Base-by-base conservation (phyloP, 495 filamentous ascomycete genomes). In the Acidiella bohemica region DNA sequence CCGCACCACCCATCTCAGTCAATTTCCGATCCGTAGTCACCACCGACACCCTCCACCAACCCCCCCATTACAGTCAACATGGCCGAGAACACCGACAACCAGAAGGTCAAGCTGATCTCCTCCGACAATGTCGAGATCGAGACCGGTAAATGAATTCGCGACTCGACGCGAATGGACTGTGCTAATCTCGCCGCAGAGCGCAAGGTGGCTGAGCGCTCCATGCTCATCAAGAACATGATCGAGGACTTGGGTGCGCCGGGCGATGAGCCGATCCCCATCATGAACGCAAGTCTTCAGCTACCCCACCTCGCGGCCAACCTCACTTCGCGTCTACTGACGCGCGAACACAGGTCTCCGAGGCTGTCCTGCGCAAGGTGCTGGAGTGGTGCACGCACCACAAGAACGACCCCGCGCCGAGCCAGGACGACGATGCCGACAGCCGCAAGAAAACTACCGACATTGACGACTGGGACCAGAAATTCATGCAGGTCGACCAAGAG, bases 401-500 rank as follows among this genome's bases (percentile, higher is more conserved):
- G 59, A 73, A 72, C 53, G 90, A 97, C 59, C 82, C 90, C 31
- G 71, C 76, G 13, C 67, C 73, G 28, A 60, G 75, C 28, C 67
- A 74, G 38, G 83, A 88, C 36, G 90, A 97, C 38, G 88, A 97
- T 44, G 80, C 85, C 49, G 90, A 97, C 56, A 81, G 72, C 26
- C 83, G 92, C 47, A 94, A 94, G 71, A 93, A 94, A 75, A 92
- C 85, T 0, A 95, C 90, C 16, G 90, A 96, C 37, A 97, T 97
- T 53, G 90, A 95, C 28, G 90, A 97, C 64, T 97, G 90, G 90
- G 90, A 97, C 52, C 90, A 95, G 61, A 97, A 97, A 60, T 97
- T 95, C 60, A 97, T 96, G 90, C 90, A 96, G 63, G 90, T 97
- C 7, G 90, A 97, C 57, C 90, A 97, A 57, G 90, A 97, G 64